Evolutionary conservation across 805 yeast species (phyloP).

Genomic region (Ascoidea tarda): DNA sequence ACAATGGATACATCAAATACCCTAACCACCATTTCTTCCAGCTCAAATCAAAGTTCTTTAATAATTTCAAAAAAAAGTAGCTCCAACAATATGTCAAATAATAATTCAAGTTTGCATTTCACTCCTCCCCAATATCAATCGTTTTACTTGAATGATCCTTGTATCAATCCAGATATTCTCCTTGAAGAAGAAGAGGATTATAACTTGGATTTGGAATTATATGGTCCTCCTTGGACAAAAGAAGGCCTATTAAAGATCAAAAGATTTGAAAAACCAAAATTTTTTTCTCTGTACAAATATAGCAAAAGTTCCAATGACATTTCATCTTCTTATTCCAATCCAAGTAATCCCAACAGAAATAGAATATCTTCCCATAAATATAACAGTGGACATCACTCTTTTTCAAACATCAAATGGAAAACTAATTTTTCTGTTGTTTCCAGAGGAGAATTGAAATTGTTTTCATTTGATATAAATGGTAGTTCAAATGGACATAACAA

Average conservation of each 20-base stretch:
- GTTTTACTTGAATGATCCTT: background rate
- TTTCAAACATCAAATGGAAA: conserved; percentile 20
- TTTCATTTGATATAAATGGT: conserved; percentile 26
- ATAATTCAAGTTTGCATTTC: background rate
- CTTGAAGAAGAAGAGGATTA: conserved; percentile 25
- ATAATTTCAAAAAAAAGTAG: background rate
- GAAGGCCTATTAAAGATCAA: conserved; percentile 44
- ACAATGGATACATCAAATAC: background rate
- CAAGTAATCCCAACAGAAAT: background rate
- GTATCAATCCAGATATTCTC: background rate
- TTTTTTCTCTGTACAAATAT: conserved; percentile 1
- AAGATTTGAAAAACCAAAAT: conserved; percentile 7
- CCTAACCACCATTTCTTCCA: background rate
- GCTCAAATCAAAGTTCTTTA: background rate
- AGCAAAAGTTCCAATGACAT: background rate
- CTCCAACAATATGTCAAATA: too few relatives aligned
- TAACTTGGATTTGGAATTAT: conserved; percentile 47
- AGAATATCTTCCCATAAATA: background rate
- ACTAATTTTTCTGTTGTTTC: conserved; percentile 54
- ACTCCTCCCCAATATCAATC: background rate
- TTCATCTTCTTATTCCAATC: background rate
- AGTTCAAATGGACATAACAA: background rate
- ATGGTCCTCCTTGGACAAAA: conserved; percentile 68
- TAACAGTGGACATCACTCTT: background rate
- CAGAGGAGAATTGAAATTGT: conserved; percentile 48